Base-by-base conservation (phyloP, 768 basidiomycete species). In the Termitomyces sp. region DNA sequence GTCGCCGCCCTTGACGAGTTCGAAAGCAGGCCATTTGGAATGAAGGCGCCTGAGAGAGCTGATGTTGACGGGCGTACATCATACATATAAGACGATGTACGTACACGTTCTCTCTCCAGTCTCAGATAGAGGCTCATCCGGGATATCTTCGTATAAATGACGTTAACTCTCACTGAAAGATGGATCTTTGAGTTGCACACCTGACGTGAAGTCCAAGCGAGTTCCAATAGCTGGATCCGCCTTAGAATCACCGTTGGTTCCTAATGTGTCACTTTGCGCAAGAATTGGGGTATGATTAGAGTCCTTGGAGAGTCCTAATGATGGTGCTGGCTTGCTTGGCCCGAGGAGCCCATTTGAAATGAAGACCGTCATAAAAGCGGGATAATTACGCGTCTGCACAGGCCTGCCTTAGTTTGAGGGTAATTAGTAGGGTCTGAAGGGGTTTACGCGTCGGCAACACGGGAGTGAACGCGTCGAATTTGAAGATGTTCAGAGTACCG, bases 21-120 rank as follows among this genome's bases (percentile, higher is more conserved):
- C 3, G 66, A 56, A 11, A 69, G 63, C 16, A 56, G n/a, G 2
- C 65, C 66, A 55, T 68, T 68, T 5, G 66, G 34, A 47, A 59
- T 16, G 46, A 62, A 59, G 13, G 34, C 47, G 24, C 34, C 55
- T 56, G 27, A 27, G 12, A n/a, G 33, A 22, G 39, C 27, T 41
- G 1, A 30, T 4, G 30, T 54, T 31, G 3, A 31, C 30, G 6
- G 2, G 30, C 7, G 3, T 20, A 20, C 6, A 4, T 9, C 30
- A 31, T 3, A 20, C 41, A 41, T 16, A 31, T n/a, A 1, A n/a
- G 18, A 5, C 9, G 41, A 3, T 4, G 18, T n/a, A 54, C 53
- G n/a, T 42, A 54, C 53, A 20, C 4, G 12, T 31, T 3, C 1
- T 22, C 33, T 33, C 33, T 33, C n/a, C 41, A 42, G 41, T 42